phyloP scores from a whole-genome alignment of 495 filamentous ascomycete genomes.

The Hypoxylon lenormandii region DNA sequence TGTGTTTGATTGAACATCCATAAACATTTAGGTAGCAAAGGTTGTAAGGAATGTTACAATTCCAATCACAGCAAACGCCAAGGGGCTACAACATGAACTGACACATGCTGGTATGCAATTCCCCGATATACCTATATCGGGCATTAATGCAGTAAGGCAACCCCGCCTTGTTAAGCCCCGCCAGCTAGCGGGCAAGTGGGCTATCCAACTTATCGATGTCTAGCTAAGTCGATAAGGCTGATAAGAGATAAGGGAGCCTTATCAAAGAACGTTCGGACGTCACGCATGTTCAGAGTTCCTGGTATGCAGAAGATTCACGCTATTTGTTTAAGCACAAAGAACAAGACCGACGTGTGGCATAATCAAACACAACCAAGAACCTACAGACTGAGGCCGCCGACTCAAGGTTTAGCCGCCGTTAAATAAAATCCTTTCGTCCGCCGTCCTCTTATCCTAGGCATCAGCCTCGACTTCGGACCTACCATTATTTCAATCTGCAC shows the following conservation, averaged over 20 bases:
- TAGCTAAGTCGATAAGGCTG: neutral
- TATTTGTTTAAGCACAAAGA: conserved; percentile 1
- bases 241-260: conserved; percentile 28
- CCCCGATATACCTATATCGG: neutral
- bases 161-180: conserved; percentile 19
- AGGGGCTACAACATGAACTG: neutral
- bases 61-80: neutral
- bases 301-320: neutral
- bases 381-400: too few relatives aligned
- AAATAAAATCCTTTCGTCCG: neutral
- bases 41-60: conserved; percentile 1
- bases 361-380: too few relatives aligned
- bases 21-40: neutral
- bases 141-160: conserved; percentile 14
- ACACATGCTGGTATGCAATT: neutral
- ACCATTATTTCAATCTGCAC: neutral
- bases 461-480: neutral
- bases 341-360: too few relatives aligned
- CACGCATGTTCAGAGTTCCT: neutral
- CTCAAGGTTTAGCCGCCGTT: too few relatives aligned
- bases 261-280: conserved; percentile 6
- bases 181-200: neutral
- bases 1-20: neutral
- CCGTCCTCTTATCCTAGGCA: neutral
- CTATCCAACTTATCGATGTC: neutral